Conservation (phyloP, 495 filamentous ascomycete genomes). For the Penicillium waksmanii region DNA sequence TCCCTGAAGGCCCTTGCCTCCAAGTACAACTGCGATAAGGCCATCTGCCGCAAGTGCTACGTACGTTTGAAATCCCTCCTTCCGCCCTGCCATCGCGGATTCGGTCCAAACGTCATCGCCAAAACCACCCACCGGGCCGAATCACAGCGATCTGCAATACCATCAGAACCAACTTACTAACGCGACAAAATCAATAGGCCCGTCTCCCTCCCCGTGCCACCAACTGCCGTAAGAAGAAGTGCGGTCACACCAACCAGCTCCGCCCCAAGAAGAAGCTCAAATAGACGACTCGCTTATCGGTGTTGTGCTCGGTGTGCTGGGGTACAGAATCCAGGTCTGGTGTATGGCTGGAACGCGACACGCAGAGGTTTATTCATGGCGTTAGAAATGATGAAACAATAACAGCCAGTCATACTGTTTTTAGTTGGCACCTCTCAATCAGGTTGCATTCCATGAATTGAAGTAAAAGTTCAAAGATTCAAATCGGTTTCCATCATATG, state of each 20-base stretch:
- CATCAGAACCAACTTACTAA: slow-evolving; percentile 17
- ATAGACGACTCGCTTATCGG: slow-evolving; percentile 60
- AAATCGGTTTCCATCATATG: slow-evolving; percentile 19
- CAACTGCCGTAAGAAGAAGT: slow-evolving; percentile 99
- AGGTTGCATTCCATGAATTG: slow-evolving; percentile 48
- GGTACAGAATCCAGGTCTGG: slow-evolving; percentile 38
- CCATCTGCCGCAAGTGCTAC: slow-evolving; percentile 99
- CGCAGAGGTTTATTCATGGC: slow-evolving; percentile 49
- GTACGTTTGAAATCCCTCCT: slow-evolving; percentile 57
- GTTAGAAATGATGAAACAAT: slow-evolving; percentile 53
- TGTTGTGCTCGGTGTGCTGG: slow-evolving; percentile 52
- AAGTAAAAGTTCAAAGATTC: slow-evolving; percentile 46
- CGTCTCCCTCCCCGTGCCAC: slow-evolving; percentile 97
- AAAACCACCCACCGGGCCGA: background rate
- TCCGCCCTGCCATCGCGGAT: background rate
- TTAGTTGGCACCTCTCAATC: slow-evolving; percentile 46
- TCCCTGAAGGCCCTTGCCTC: slow-evolving; percentile 96
- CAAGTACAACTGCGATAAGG: slow-evolving; percentile 99
- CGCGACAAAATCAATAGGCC: slow-evolving; percentile 55
- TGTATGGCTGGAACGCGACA: slow-evolving; percentile 46
- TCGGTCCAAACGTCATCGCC: background rate
- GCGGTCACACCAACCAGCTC: slow-evolving; percentile 99
- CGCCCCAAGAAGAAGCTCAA: slow-evolving; percentile 99
- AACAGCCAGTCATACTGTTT: slow-evolving; percentile 49
- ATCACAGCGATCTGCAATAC: slow-evolving; percentile 1